Evolutionary conservation across 331 rosid species (phyloP), one percentile per base, ranked within the genome.

Genomic region (Erythrophleum ivorense): DNA sequence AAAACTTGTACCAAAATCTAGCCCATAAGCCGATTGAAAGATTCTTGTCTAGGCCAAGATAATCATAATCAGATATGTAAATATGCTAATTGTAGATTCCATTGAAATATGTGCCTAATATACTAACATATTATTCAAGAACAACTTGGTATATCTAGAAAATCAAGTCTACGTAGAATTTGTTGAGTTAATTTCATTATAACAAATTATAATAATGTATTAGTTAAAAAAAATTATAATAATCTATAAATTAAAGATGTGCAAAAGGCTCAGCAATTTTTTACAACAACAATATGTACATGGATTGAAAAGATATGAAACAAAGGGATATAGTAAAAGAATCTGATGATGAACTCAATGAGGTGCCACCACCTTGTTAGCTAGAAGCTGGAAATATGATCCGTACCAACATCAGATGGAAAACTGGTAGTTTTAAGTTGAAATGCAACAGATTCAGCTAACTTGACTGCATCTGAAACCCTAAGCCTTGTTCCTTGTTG

Each of bases 401-500:
- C 97, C 38, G 93, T 89, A 19, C 92, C 88, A 16, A 92, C 76
- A 86, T 92, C 94, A 34, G 97, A 91, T 63, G 83, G 76, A 84
- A 86, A 9, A 1, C 81, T 78, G 21, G 92, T 81, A 53, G 86
- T 70, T 74, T 86, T 85, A 33, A 52, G 76, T 54, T 83, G 84
- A 82, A 82, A 88, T 18, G 89, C 36, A 63, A 90, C 91, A 16
- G 91, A 82, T 73, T 91, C 90, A 7, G 97, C 98, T 75, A 93
- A 87, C 64, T 89, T 84, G 65, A 83, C 88, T 33, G 99, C 99
- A 78, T 93, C 97, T 49, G 93, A 86, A 88, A 95, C 83, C 66
- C 92, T 38, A 62, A 95, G 93, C 53, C 99, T 87, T 16, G 99
- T 95, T 55, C 99, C 99, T 57, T 93, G 99, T 55, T 95, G 99